These are phyloP conservation scores for Fusarium sp. DNA, from an alignment of 2,329 filamentous ascomycete genomes.

Conservation along the genomic window DNA sequence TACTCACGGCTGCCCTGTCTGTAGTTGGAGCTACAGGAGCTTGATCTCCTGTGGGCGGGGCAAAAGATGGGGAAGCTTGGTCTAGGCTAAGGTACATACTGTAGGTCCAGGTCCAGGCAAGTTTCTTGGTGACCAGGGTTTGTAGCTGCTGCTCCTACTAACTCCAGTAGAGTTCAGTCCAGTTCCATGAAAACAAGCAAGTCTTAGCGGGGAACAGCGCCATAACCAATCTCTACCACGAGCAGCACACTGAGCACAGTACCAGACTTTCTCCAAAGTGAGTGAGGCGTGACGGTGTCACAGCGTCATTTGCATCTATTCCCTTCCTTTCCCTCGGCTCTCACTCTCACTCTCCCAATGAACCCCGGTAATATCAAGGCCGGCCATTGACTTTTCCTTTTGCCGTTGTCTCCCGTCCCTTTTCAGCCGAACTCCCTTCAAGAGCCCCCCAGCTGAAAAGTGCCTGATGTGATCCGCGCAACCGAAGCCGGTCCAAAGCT, in stretches of 20 bases:
- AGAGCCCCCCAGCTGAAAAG: neutral
- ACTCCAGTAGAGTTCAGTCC: neutral
- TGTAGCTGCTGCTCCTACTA: neutral
- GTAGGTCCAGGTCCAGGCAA: neutral
- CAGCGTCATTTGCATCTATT: slow-evolving; percentile 35
- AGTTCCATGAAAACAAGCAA: slow-evolving; percentile 2
- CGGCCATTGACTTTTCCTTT: neutral
- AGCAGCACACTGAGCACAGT: neutral
- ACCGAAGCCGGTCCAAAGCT: slow-evolving; percentile 17
- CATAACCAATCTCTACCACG: neutral
- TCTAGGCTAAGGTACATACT: neutral
- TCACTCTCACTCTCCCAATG: neutral
- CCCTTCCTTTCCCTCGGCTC: slow-evolving; percentile 17
- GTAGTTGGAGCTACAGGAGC: slow-evolving; percentile 5
- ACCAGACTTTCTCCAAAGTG: slow-evolving; percentile 8
- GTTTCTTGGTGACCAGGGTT: slow-evolving; percentile 4
- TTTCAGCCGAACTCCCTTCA: neutral
- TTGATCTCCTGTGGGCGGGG: slow-evolving; percentile 26
- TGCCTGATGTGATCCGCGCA: slow-evolving; percentile 3
- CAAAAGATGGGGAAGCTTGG: slow-evolving; percentile 31
- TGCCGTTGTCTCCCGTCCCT: neutral
- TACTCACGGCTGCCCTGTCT: neutral
- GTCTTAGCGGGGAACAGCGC: slow-evolving; percentile 17
- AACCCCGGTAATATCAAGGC: slow-evolving; percentile 1
- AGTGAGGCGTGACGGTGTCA: slow-evolving; percentile 38